Conservation (phyloP, 805 yeast species). For the Metschnikowia gelsemii region DNA sequence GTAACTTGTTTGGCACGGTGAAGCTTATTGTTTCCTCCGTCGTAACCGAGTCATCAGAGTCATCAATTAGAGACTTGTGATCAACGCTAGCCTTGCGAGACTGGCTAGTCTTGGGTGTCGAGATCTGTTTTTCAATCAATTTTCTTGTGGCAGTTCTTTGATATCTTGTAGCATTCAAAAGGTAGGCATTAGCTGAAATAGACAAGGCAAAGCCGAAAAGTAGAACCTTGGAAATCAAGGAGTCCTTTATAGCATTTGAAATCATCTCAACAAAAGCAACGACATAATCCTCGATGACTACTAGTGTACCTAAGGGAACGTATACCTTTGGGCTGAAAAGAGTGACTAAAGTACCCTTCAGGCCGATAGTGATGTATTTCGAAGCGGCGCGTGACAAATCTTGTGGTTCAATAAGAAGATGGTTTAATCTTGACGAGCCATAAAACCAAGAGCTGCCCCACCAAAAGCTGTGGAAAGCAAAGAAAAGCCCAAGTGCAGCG, state of each 20-base stretch:
- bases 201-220: conserved; percentile 72
- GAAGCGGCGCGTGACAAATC: conserved; percentile 43
- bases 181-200: conserved; percentile 76
- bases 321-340: conserved; percentile 56
- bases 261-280: conserved; percentile 52
- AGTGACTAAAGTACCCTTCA: conserved; percentile 55
- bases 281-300: conserved; percentile 62
- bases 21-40: conserved; percentile 28
- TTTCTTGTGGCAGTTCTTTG: conserved; percentile 49
- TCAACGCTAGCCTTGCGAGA: conserved; percentile 8
- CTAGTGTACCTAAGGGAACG: conserved; percentile 54
- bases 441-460: conserved; percentile 71
- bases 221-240: conserved; percentile 72
- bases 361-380: conserved; percentile 44
- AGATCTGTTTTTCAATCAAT: conserved; percentile 40
- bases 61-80: conserved; percentile 5
- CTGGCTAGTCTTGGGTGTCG: conserved; percentile 25
- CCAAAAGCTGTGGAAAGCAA: conserved; percentile 65
- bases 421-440: conserved; percentile 14
- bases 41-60: conserved; percentile 20
- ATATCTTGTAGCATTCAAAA: conserved; percentile 79
- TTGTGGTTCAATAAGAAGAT: conserved; percentile 18
- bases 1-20: conserved; percentile 24
- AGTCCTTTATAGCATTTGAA: conserved; percentile 73
- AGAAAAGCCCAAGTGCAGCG: conserved; percentile 56